Conservation (phyloP, 768 basidiomycete species). For the Mycena amicta region DNA sequence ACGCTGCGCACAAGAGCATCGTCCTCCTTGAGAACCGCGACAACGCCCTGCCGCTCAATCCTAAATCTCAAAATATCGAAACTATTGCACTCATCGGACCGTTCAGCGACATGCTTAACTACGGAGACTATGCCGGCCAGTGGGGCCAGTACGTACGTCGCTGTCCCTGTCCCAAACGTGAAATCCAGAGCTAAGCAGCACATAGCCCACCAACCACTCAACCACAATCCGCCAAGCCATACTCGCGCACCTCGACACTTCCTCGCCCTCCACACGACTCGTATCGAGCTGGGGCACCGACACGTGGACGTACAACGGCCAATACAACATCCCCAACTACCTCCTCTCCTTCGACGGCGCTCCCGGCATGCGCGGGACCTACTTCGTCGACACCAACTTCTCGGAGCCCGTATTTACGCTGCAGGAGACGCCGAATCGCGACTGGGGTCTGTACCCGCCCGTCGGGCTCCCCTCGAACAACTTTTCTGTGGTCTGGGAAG, state of each 20-base stretch:
- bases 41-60: slow-evolving; percentile 24
- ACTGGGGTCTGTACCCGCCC: slow-evolving; percentile 31
- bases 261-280: slow-evolving; percentile 6
- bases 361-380: slow-evolving; percentile 21
- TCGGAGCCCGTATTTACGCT: slow-evolving; percentile 18
- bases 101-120: slow-evolving; percentile 27
- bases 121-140: slow-evolving; percentile 29
- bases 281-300: slow-evolving; percentile 27
- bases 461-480: slow-evolving; percentile 30
- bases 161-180: too few species aligned
- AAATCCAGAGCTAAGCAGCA: too few species aligned
- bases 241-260: slow-evolving; percentile 11
- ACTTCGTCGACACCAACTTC: slow-evolving; percentile 29
- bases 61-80: slow-evolving; percentile 5
- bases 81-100: slow-evolving; percentile 29
- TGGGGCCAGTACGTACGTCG: too few species aligned
- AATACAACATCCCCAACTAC: slow-evolving; percentile 28
- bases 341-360: slow-evolving; percentile 23
- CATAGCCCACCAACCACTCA: slow-evolving; percentile 21
- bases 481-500: slow-evolving; percentile 31
- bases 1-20: slow-evolving; percentile 27
- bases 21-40: slow-evolving; percentile 29
- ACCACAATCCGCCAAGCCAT: slow-evolving; percentile 27
- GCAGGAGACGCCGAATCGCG: slow-evolving; percentile 28
- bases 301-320: slow-evolving; percentile 28